Base-by-base conservation (phyloP, 1,139 yeast species). In the Zygoascus hellenicus region DNA sequence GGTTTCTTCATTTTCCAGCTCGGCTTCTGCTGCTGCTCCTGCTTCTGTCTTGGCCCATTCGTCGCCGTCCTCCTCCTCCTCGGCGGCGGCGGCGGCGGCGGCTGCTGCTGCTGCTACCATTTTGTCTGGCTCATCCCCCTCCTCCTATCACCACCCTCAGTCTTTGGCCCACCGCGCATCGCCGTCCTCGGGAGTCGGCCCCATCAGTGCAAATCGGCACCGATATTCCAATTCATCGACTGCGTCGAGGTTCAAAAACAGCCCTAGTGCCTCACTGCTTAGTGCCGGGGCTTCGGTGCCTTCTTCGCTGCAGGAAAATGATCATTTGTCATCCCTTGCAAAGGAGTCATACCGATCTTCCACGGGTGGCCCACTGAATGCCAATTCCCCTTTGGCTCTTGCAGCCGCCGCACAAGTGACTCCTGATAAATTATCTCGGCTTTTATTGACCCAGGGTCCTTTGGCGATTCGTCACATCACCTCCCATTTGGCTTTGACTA, bases 401-500 rank as follows among this genome's bases (percentile, higher is more conserved):
- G 94, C 88, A 19, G 94, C 94, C 11, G 96, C 96, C 1, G 76
- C 87, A 42, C 79, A 83, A 58, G 90, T 89, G 29, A 88, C 96
- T 0, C 87, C 96, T 2, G 78, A 82, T 43, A 75, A 89, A 56
- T 71, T 89, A 50, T 89, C 95, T 16, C 75, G 75, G 42, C 68
- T 89, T 45, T 71, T 89, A 48, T 69, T 80, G 37, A 67, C 77
- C 43, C 85, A 85, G 56, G 97, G 97, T 3, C 96, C 97, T 1
- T 69, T 88, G 53, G 95, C 97, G 9, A 89, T 90, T 50, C 80
- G 97, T 53, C 94, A 86, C 64, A 83, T 90, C 54, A 89, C 97
- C 2, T 76, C 82, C 32, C 90, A 86, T 58, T 70, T 90, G 49
- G 77, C 89, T 11, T 61, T 74, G 19, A 89, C 87, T 56, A 89